Evolutionary conservation across 106 monocot genomes (phyloP).

Genomic region (Dendrobium chrysotoxum): DNA sequence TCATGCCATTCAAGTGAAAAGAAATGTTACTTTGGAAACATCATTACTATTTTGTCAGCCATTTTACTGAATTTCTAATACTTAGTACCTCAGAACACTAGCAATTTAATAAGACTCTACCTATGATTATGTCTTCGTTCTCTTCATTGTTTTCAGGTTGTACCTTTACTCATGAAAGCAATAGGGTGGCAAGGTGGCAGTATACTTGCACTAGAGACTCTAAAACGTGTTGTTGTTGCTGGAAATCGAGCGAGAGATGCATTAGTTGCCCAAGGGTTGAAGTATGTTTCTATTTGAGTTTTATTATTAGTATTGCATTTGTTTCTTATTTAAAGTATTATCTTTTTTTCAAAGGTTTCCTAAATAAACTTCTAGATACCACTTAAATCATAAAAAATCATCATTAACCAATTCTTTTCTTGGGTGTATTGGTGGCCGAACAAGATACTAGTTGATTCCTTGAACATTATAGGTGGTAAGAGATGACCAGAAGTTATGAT

Average conservation of each 20-base stretch:
- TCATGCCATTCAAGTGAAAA: neutral
- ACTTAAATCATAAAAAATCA: neutral
- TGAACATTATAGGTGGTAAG: neutral
- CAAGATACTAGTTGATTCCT: neutral
- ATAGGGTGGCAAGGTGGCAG: conserved; percentile 99
- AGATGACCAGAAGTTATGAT: neutral
- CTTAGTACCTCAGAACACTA: neutral
- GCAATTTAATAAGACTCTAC: neutral
- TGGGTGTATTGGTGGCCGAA: neutral
- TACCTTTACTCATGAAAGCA: conserved; percentile 99
- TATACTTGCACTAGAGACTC: conserved; percentile 90
- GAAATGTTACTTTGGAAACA: neutral
- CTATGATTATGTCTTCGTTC: neutral
- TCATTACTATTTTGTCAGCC: neutral
- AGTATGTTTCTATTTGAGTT: conserved; percentile 41
- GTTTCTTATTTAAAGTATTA: neutral
- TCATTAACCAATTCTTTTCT: neutral
- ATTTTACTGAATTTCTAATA: neutral
- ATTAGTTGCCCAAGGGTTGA: conserved; percentile 96
- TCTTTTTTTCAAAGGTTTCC: neutral
- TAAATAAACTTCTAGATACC: neutral
- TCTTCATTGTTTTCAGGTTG: conserved; percentile 50
- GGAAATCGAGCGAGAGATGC: conserved; percentile 99
- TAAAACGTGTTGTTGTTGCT: conserved; percentile 97
- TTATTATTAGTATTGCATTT: neutral